Conservation (phyloP, 495 filamentous ascomycete genomes). For the Durotheca rogersii region DNA sequence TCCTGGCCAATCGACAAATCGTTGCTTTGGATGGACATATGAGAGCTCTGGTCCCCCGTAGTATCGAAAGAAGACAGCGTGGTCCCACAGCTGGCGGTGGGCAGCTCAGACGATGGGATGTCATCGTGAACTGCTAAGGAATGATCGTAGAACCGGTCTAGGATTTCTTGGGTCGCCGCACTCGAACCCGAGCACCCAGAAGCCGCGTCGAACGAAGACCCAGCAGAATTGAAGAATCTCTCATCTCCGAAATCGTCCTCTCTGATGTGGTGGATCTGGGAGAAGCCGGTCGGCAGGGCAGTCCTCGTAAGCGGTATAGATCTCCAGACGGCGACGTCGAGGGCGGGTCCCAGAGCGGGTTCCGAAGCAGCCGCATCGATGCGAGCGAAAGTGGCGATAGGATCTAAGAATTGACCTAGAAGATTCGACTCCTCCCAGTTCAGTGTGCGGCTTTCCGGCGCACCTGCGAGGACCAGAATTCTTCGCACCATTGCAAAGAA, state of each 20-base stretch:
- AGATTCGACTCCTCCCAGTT: conserved; percentile 57
- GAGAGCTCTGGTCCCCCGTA: conserved; percentile 25
- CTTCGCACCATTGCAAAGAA: conserved; percentile 46
- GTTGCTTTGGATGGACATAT: conserved; percentile 8
- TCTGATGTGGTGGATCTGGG: conserved; percentile 48
- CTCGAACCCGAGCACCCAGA: conserved; percentile 19
- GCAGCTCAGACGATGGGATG: conserved; percentile 52
- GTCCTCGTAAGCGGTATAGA: conserved; percentile 44
- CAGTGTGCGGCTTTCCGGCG: conserved; percentile 55
- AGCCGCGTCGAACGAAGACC: conserved; percentile 39
- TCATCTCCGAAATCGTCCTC: conserved; percentile 34
- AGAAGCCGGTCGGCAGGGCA: conserved; percentile 43
- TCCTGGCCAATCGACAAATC: conserved; percentile 8
- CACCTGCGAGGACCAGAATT: conserved; percentile 62
- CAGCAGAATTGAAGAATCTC: conserved; percentile 53
- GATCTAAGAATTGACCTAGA: conserved; percentile 45
- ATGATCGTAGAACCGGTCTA: conserved; percentile 69
- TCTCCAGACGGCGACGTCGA: conserved; percentile 46
- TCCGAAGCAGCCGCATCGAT: conserved; percentile 16
- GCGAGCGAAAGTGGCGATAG: conserved; percentile 51
- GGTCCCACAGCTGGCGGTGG: conserved; percentile 25
- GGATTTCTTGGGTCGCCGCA: conserved; percentile 27
- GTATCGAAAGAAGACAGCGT: conserved; percentile 29
- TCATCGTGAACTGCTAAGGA: conserved; percentile 66
- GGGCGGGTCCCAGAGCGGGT: conserved; percentile 21